These are phyloP conservation scores for Lepidium africanum DNA, from an alignment of 345 rosid species.

Conservation along the genomic window DNA sequence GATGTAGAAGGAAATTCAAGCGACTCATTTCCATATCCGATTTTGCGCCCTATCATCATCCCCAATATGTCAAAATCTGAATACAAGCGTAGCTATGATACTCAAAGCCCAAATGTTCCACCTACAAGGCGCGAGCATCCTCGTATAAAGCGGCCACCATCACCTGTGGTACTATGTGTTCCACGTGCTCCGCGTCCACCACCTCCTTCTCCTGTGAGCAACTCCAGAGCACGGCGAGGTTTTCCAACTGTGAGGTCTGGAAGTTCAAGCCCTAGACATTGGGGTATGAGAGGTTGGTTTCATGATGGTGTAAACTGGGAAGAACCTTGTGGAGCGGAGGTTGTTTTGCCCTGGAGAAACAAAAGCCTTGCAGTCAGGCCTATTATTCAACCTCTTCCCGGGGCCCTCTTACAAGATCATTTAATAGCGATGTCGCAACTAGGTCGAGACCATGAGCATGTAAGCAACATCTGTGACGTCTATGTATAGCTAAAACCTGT, in stretches of 20 bases:
- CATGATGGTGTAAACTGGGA: constrained; percentile 66
- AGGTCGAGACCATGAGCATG: constrained; percentile 92
- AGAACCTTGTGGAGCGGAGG: constrained; percentile 82
- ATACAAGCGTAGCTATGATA: constrained; percentile 53
- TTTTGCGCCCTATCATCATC: constrained; percentile 86
- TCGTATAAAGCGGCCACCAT: constrained; percentile 91
- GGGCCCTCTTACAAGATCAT: constrained; percentile 75
- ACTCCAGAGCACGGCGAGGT: constrained; percentile 80
- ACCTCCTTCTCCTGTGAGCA: constrained; percentile 88
- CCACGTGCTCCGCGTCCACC: constrained; percentile 95
- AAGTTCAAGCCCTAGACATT: constrained; percentile 97
- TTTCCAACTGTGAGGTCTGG: constrained; percentile 97
- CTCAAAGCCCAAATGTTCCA: constrained; percentile 76
- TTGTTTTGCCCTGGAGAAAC: constrained; percentile 93
- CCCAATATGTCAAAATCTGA: constrained; percentile 75
- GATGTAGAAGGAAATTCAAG: constrained; percentile 65
- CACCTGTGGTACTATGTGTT: constrained; percentile 94
- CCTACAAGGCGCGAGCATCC: constrained; percentile 70
- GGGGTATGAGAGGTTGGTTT: constrained; percentile 89
- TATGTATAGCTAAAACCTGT: constrained; percentile 1
- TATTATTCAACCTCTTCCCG: constrained; percentile 81
- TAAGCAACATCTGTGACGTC: constrained; percentile 33
- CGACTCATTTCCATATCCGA: constrained; percentile 77
- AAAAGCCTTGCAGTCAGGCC: constrained; percentile 71
- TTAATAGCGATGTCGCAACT: constrained; percentile 85